Evolutionary conservation across 2,329 filamentous ascomycete species (phyloP).

Genomic region (Neofusicoccum sp.): DNA sequence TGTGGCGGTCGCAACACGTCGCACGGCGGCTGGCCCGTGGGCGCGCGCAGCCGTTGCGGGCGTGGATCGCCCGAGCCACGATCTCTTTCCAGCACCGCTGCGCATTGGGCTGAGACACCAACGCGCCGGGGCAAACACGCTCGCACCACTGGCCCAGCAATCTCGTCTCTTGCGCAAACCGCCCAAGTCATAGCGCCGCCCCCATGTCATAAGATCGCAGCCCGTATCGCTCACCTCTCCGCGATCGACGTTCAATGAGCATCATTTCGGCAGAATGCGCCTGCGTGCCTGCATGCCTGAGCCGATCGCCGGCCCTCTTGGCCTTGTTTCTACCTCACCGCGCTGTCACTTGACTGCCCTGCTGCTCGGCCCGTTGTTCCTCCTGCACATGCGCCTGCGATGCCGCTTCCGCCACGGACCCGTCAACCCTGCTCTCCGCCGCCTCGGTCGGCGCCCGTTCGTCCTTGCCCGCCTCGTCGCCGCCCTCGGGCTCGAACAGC

Average conservation of each 20-base stretch:
- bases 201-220: conserved; percentile 16
- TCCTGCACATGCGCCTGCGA: conserved; percentile 36
- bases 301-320: conserved; percentile 27
- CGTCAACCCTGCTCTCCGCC: conserved; percentile 36
- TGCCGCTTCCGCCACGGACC: conserved; percentile 32
- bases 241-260: conserved; percentile 14
- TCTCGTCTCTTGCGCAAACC: conserved; percentile 14
- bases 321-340: conserved; percentile 25
- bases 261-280: conserved; percentile 18
- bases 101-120: conserved; percentile 12
- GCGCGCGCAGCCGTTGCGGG: background rate
- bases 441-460: conserved; percentile 33
- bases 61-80: conserved; percentile 12
- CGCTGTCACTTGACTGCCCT: conserved; percentile 38
- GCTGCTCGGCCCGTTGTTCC: conserved; percentile 35
- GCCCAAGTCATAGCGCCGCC: conserved; percentile 7
- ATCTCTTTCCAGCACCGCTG: conserved; percentile 10
- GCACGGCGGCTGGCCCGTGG: conserved; percentile 3
- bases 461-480: conserved; percentile 30
- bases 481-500: conserved; percentile 45
- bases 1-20: conserved; percentile 16
- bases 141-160: conserved; percentile 11
- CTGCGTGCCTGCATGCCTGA: conserved; percentile 21
- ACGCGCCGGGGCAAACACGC: conserved; percentile 3
- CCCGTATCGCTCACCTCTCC: conserved; percentile 14